Base-by-base conservation (phyloP, 257 asterid genomes). In the Nicotiana otophora region DNA sequence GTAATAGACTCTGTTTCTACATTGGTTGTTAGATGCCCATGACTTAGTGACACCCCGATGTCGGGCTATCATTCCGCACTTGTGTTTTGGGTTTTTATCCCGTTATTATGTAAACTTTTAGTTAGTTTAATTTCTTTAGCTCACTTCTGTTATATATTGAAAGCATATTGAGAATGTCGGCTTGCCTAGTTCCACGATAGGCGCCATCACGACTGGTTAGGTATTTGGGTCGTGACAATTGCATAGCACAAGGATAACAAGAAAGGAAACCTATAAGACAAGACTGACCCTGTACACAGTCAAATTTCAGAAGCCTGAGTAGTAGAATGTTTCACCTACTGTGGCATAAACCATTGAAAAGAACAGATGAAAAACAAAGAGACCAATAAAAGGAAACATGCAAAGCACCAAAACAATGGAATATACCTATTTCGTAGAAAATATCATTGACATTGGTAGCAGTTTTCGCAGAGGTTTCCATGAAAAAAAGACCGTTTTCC, bases 391-490 rank as follows among this genome's bases (percentile, higher is more conserved):
- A 46, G 7, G 60, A n/a, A n/a, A 68, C 30, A 10, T 3, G 10
- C 10, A 19, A 19, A 58, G 10, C 64, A 58, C 39, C 58, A 69
- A n/a, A 69, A 69, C 19, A n/a, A 46, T 42, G 78, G 14, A 72
- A 42, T 57, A 26, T 76, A 89, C 97, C 97, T 81, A 92, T 92
- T 88, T 92, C 97, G 66, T 89, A 89, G 86, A 93, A 93, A 23
- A 91, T 77, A 33, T 91, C 98, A 42, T 92, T 90, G 82, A 93
- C 97, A 57, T 93, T 92, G 28, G 78, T 86, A 1, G 98, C 92
- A 86, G 92, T 91, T 87, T 92, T 93, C n/a, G 98, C 98, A 80
- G 98, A 92, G 30, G 98, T 90, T 85, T 93, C 98, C 85, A 86
- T 72, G 91, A 90, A 92, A 87, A 93, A 92, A 81, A 93, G 93